phyloP scores from a whole-genome alignment of 2,329 filamentous ascomycete genomes.

The Trichoderma harzianum region DNA sequence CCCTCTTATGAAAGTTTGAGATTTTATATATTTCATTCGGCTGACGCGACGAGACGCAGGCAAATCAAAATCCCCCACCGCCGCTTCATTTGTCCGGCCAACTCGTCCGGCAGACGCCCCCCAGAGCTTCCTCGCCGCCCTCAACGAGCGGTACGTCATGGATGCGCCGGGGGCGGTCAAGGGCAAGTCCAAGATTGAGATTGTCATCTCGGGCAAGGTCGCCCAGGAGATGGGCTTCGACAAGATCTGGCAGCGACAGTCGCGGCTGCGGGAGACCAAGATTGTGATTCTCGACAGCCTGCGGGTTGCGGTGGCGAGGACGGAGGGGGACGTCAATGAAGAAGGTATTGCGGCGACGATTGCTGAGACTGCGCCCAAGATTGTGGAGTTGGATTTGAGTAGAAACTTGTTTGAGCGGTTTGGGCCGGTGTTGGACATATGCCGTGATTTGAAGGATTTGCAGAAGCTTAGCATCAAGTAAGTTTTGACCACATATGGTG shows the following conservation, averaged over 20 bases:
- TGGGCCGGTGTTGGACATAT: conserved; percentile 66
- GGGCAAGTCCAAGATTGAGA: conserved; percentile 43
- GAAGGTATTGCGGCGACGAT: conserved; percentile 39
- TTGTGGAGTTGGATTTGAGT: conserved; percentile 79
- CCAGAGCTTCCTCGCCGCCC: conserved; percentile 72
- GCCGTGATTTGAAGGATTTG: conserved; percentile 63
- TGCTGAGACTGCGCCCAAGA: conserved; percentile 56
- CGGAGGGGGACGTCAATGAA: conserved; percentile 27
- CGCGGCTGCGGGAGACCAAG: conserved; percentile 71
- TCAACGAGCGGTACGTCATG: conserved; percentile 79
- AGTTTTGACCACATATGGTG: conserved; percentile 47
- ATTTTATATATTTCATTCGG: not conserved
- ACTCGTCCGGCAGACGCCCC: conserved; percentile 65
- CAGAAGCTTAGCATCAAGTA: conserved; percentile 71
- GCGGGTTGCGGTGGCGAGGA: conserved; percentile 48
- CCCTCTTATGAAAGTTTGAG: not conserved
- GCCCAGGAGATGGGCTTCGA: conserved; percentile 95
- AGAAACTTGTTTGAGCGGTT: conserved; percentile 74
- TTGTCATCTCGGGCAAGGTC: conserved; percentile 73
- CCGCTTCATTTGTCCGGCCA: conserved; percentile 84
- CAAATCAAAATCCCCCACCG: conserved; percentile 62
- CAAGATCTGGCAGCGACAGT: conserved; percentile 79
- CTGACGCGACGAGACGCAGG: conserved; percentile 33
- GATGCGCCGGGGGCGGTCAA: conserved; percentile 40
- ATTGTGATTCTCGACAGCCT: conserved; percentile 80